A percentile compares a stretch with the other conserved stretches of the same genome.
Conservation (phyloP, 192 early-diverging fungal genomes). For the Coemansia sp. region DNA sequence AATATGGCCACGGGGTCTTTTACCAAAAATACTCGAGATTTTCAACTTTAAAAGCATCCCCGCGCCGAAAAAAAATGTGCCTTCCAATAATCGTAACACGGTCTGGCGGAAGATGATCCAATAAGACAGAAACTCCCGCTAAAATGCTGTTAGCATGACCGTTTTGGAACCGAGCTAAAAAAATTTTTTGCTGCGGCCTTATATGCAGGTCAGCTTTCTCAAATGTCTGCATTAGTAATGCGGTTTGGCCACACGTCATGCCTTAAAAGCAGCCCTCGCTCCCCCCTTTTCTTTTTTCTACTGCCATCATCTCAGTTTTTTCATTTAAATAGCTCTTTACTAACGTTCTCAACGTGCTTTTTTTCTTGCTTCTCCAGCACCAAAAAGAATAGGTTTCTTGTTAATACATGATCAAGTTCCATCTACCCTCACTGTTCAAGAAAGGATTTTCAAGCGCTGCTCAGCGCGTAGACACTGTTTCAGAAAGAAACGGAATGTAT, state of each 20-base stretch:
- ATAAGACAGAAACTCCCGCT: not conserved
- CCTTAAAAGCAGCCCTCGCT: not conserved
- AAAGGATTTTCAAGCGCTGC: not conserved
- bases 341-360: no score
- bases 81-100: not conserved
- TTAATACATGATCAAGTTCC: slow-evolving; percentile 17
- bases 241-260: no score
- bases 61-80: slow-evolving; percentile 6
- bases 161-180: not conserved
- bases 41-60: slow-evolving; percentile 5
- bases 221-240: no score
- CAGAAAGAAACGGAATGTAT: not conserved
- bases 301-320: no score
- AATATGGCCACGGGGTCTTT: slow-evolving; percentile 5
- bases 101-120: slow-evolving; percentile 1
- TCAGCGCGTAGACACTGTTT: not conserved
- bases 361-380: no score
- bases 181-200: slow-evolving; percentile 9
- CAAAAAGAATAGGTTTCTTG: no score
- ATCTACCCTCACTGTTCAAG: slow-evolving; percentile 19
- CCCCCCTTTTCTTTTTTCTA: not conserved
- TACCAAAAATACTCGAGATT: slow-evolving; percentile 6
- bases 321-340: no score
- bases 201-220: not conserved
- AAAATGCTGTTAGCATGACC: not conserved